These are phyloP conservation scores for Emericellopsis cladophorae DNA, from an alignment of 2,329 filamentous ascomycete genomes.

Conservation along the genomic window DNA sequence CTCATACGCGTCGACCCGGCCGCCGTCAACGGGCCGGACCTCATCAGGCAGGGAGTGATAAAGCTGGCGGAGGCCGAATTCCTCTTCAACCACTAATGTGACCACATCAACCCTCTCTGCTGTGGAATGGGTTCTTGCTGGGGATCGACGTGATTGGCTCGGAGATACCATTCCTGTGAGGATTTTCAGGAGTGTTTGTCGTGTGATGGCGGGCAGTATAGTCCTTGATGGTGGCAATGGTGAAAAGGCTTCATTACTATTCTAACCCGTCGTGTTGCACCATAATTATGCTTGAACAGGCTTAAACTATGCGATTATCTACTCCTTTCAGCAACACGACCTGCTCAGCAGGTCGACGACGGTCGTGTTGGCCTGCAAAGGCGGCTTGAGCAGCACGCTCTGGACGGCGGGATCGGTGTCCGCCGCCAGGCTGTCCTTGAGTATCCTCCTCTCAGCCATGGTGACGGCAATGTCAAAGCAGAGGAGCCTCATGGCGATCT, in stretches of 20 bases:
- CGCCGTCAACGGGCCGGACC: constrained; percentile 7
- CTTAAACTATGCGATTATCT: too few species aligned
- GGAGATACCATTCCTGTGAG: constrained; percentile 2
- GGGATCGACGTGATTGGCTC: constrained; percentile 5
- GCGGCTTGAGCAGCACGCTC: background rate
- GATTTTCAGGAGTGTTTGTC: background rate
- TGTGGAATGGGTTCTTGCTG: constrained; percentile 9
- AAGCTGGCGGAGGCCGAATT: constrained; percentile 7
- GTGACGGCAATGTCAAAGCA: constrained; percentile 16
- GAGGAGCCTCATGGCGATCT: constrained; percentile 20
- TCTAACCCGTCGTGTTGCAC: too few species aligned
- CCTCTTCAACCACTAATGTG: constrained; percentile 9
- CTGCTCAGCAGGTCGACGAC: background rate
- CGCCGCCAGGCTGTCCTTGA: background rate
- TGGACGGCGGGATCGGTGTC: background rate
- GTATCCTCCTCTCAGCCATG: constrained; percentile 10
- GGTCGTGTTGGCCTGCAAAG: background rate
- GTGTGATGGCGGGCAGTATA: too few species aligned
- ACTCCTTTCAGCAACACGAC: background rate
- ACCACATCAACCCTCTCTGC: constrained; percentile 7
- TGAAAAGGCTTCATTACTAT: too few species aligned
- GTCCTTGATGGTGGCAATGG: too few species aligned
- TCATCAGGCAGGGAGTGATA: constrained; percentile 8
- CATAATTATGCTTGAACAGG: too few species aligned
- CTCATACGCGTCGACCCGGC: constrained; percentile 8